Conservation (phyloP, 2,329 filamentous ascomycete genomes). For the Trichoderma arundinaceum region DNA sequence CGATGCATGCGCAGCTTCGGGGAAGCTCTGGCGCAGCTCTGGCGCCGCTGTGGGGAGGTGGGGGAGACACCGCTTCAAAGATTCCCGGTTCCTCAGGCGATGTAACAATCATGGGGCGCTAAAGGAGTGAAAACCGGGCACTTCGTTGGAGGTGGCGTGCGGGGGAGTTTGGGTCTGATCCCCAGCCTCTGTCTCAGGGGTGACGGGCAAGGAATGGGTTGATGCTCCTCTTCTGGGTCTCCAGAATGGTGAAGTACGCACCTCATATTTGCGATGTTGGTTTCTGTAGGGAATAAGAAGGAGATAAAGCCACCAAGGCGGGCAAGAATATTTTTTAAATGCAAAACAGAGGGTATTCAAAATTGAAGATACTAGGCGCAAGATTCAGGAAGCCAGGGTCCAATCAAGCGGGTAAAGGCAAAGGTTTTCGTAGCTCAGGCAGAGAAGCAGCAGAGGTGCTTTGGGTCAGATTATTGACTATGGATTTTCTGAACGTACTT, state of each 20-base stretch:
- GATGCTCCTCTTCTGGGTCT: background rate
- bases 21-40: conserved; percentile 15
- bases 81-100: conserved; percentile 19
- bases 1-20: conserved; percentile 11
- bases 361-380: background rate
- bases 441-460: background rate
- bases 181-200: conserved; percentile 19
- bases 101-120: conserved; percentile 14
- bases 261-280: conserved; percentile 29
- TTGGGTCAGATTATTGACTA: background rate
- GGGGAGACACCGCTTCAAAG: conserved; percentile 17
- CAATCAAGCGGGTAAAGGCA: background rate
- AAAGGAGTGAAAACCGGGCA: background rate
- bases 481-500: conserved; percentile 1
- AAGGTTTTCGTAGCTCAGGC: background rate
- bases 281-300: background rate
- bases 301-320: background rate
- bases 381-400: background rate
- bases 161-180: conserved; percentile 20
- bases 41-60: conserved; percentile 25
- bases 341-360: background rate
- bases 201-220: background rate
- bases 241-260: conserved; percentile 21
- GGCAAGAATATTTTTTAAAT: background rate
- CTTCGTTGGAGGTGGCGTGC: conserved; percentile 8